Evolutionary conservation across 2,329 filamentous ascomycete genomes (phyloP).

Genomic region (Phaeomoniella chlamydospora): DNA sequence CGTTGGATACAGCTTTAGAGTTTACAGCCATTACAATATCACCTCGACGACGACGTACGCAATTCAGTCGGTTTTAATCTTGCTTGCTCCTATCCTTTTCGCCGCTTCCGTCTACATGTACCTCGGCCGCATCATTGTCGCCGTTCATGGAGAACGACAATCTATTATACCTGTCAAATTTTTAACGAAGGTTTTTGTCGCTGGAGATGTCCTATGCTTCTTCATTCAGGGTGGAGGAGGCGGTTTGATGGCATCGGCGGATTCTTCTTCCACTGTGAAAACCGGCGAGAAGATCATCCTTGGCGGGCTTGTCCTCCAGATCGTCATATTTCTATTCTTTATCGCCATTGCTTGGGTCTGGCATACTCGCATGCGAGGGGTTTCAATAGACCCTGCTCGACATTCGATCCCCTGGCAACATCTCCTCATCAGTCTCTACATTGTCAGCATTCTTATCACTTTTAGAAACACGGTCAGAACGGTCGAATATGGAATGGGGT

Average conservation of each 20-base stretch:
- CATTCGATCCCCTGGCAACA: conserved; percentile 12
- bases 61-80: conserved; percentile 22
- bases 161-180: conserved; percentile 18
- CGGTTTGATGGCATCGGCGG: conserved; percentile 4
- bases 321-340: conserved; percentile 16
- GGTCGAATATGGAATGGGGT: conserved; percentile 14
- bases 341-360: conserved; percentile 12
- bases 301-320: conserved; percentile 14
- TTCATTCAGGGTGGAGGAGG: conserved; percentile 17
- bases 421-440: conserved; percentile 15
- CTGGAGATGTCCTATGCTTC: conserved; percentile 20
- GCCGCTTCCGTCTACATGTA: conserved; percentile 25
- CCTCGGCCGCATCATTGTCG: conserved; percentile 22
- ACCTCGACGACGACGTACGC: conserved; percentile 16
- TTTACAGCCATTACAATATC: conserved; percentile 16
- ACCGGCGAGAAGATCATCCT: conserved; percentile 10
- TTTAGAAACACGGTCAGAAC: conserved; percentile 15
- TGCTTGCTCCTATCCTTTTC: conserved; percentile 25
- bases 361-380: conserved; percentile 9
- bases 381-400: conserved; percentile 9
- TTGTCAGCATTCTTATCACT: conserved; percentile 12
- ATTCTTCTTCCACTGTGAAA: conserved; percentile 1
- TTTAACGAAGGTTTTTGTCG: conserved; percentile 23
- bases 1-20: conserved; percentile 21
- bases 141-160: conserved; percentile 19